These are phyloP conservation scores for Westerdykella ornata DNA, from an alignment of 2,329 filamentous ascomycete species.

Conservation along the genomic window DNA sequence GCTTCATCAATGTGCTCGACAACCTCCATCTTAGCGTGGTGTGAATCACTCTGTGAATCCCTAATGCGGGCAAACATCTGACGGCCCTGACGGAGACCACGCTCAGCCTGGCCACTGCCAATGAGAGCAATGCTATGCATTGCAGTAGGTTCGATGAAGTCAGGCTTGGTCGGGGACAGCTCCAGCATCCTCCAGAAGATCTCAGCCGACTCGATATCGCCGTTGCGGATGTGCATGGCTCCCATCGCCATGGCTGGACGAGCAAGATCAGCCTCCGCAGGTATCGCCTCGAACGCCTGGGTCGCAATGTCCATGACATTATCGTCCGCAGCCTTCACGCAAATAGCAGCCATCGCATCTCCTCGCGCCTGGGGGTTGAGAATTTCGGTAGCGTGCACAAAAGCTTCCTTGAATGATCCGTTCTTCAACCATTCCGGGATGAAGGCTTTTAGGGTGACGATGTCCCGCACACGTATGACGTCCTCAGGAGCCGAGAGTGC, in stretches of 20 bases:
- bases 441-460: conserved; percentile 66
- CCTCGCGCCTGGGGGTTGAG: conserved; percentile 55
- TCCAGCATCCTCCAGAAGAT: conserved; percentile 72
- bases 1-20: conserved; percentile 82
- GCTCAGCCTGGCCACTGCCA: conserved; percentile 74
- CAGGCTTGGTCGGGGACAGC: conserved; percentile 54
- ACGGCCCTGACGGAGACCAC: conserved; percentile 71
- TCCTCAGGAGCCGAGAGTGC: conserved; percentile 46
- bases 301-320: conserved; percentile 63
- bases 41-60: conserved; percentile 48
- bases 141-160: conserved; percentile 77
- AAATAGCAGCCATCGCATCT: conserved; percentile 64
- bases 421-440: conserved; percentile 69
- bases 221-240: conserved; percentile 76
- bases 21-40: conserved; percentile 48
- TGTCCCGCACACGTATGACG: conserved; percentile 59
- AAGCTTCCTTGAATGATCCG: conserved; percentile 65
- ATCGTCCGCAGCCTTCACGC: conserved; percentile 70
- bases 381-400: conserved; percentile 60
- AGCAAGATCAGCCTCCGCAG: conserved; percentile 40
- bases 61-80: conserved; percentile 83
- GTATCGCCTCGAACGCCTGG: conserved; percentile 47
- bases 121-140: conserved; percentile 90
- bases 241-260: conserved; percentile 70
- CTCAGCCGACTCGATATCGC: conserved; percentile 69